phyloP scores from a whole-genome alignment of 345 rosid genomes.

The Eucalyptus brandiana region DNA sequence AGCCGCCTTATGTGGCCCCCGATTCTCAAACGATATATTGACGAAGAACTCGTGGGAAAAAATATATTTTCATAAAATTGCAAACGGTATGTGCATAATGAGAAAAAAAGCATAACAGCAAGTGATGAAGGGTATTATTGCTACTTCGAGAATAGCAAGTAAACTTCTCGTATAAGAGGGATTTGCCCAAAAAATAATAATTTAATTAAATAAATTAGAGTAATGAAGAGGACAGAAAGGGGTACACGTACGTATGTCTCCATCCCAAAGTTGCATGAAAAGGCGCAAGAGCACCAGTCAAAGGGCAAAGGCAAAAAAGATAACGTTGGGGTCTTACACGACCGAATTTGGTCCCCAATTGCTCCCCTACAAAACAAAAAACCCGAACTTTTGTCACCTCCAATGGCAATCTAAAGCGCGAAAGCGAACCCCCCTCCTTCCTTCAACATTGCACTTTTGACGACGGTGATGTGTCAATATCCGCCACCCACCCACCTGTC shows the following conservation, averaged over 20 bases:
- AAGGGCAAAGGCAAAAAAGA: background rate
- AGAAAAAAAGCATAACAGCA: background rate
- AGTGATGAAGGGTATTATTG: background rate
- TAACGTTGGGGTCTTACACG: background rate
- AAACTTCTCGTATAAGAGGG: background rate
- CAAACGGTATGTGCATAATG: background rate
- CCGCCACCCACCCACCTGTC: background rate
- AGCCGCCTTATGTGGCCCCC: background rate
- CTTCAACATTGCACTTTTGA: background rate
- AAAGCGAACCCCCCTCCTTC: background rate
- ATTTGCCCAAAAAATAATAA: background rate
- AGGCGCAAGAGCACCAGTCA: background rate
- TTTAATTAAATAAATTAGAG: background rate
- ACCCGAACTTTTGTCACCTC: background rate
- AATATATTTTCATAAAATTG: background rate
- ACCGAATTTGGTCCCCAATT: background rate
- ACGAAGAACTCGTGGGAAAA: background rate
- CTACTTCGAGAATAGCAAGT: background rate
- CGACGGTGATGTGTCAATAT: background rate
- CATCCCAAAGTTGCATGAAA: background rate
- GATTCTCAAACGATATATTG: background rate
- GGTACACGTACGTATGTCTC: background rate
- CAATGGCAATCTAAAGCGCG: background rate
- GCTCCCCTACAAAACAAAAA: background rate
- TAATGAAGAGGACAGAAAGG: background rate